Conservation (phyloP, 257 asterid genomes). For the Scutellaria baicalensis region DNA sequence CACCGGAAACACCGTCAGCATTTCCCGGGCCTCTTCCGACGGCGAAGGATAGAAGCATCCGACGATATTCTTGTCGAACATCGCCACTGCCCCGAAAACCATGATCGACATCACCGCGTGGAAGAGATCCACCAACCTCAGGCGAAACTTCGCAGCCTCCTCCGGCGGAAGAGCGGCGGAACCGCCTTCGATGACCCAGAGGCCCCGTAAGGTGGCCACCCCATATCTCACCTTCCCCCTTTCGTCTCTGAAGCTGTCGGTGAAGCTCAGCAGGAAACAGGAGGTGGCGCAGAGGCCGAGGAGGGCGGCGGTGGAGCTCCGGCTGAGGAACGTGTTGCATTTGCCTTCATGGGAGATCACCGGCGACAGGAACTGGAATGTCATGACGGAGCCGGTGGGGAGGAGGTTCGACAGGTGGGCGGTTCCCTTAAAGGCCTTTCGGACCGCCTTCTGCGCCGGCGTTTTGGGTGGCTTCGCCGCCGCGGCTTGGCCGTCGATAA, state of each 20-base stretch:
- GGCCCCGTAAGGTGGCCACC: constrained; percentile 59
- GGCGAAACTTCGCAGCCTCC: constrained; percentile 36
- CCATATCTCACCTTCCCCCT: constrained; percentile 81
- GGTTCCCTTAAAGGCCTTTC: constrained; percentile 72
- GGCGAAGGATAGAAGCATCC: constrained; percentile 63
- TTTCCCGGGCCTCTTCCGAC: constrained; percentile 44
- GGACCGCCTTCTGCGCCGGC: constrained; percentile 42
- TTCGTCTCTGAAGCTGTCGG: constrained; percentile 73
- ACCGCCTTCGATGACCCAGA: constrained; percentile 63
- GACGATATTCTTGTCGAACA: constrained; percentile 64
- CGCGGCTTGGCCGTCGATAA: constrained; percentile 22
- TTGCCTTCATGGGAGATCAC: constrained; percentile 57
- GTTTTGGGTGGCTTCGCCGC: constrained; percentile 36
- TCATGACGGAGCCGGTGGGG: constrained; percentile 84
- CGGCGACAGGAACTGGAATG: constrained; percentile 68
- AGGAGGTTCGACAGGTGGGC: constrained; percentile 79
- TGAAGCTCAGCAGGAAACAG: constrained; percentile 54
- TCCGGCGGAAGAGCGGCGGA: constrained; percentile 22
- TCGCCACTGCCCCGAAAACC: constrained; percentile 62
- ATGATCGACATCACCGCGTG: constrained; percentile 55
- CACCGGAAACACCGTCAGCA: constrained; percentile 54
- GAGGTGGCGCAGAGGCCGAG: constrained; percentile 41
- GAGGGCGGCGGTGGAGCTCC: constrained; percentile 31
- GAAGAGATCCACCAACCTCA: constrained; percentile 48
- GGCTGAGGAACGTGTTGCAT: constrained; percentile 44